These are phyloP conservation scores for Arthrocladium fulminans DNA, from an alignment of 2,329 filamentous ascomycete genomes.

Conservation along the genomic window DNA sequence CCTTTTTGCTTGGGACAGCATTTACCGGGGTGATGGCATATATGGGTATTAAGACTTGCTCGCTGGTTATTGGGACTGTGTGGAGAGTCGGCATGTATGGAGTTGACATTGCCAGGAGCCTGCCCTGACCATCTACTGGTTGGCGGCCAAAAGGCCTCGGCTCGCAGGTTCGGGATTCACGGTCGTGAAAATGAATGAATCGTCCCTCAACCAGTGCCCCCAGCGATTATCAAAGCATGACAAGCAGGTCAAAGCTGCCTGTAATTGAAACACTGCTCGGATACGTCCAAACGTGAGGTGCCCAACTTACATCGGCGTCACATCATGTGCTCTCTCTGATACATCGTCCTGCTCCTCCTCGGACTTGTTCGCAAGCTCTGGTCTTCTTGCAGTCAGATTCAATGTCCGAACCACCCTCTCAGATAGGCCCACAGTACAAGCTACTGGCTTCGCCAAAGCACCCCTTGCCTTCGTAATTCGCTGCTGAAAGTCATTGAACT, in stretches of 20 bases:
- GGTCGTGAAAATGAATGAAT: too few relatives aligned
- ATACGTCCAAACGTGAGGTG: too few relatives aligned
- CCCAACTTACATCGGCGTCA: not conserved
- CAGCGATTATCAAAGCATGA: too few relatives aligned
- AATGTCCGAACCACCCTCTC: not conserved
- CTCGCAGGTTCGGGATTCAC: too few relatives aligned
- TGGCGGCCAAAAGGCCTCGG: too few relatives aligned
- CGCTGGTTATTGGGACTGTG: not conserved
- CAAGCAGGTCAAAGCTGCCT: too few relatives aligned
- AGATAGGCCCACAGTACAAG: not conserved
- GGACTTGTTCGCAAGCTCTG: not conserved
- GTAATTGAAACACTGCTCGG: too few relatives aligned
- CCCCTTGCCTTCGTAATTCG: not conserved
- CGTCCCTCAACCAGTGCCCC: too few relatives aligned
- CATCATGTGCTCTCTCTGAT: conserved; percentile 13
- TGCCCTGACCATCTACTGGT: not conserved
- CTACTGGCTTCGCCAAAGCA: not conserved
- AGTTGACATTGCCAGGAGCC: not conserved
- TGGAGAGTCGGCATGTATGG: conserved; percentile 1
- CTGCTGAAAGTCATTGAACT: conserved; percentile 6
- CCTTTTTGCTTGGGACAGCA: conserved; percentile 16
- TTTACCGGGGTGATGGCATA: conserved; percentile 11
- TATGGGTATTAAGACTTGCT: conserved; percentile 11
- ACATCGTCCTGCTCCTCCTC: conserved; percentile 9
- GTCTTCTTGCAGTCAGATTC: conserved; percentile 3